Conservation (phyloP, 257 asterid species). For the Ballota nigra region DNA sequence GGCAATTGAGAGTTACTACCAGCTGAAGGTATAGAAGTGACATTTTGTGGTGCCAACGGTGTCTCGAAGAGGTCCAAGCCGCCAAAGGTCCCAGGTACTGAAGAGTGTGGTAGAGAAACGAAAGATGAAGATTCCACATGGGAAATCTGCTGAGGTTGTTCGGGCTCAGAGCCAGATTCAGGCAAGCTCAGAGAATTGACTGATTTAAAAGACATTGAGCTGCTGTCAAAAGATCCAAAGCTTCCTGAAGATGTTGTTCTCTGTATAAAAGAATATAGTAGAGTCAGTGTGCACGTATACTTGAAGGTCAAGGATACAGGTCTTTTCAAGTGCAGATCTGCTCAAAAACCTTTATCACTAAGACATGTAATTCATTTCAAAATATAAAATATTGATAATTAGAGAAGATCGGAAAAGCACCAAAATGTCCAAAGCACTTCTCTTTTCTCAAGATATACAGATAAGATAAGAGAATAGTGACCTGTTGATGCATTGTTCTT, state of each 20-base stretch:
- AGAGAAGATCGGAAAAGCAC: background rate
- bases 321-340: background rate
- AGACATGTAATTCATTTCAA: background rate
- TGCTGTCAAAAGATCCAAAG: constrained; percentile 60
- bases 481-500: constrained; percentile 50
- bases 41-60: constrained; percentile 40
- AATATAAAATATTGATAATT: background rate
- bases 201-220: constrained; percentile 42
- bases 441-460: background rate
- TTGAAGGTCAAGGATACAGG: background rate
- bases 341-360: background rate
- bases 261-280: constrained; percentile 39
- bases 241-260: constrained; percentile 64
- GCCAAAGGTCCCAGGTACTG: constrained; percentile 22
- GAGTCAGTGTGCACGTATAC: constrained; percentile 26
- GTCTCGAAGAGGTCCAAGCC: constrained; percentile 51
- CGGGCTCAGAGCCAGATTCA: constrained; percentile 41
- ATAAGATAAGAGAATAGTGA: constrained; percentile 24
- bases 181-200: constrained; percentile 33
- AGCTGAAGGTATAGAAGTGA: constrained; percentile 36
- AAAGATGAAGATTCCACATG: constrained; percentile 33
- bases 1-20: constrained; percentile 35
- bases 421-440: background rate
- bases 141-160: constrained; percentile 33
- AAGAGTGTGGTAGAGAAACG: constrained; percentile 36